phyloP scores from a whole-genome alignment of 2,329 filamentous ascomycete genomes.

The Amauroascus verrucosus region DNA sequence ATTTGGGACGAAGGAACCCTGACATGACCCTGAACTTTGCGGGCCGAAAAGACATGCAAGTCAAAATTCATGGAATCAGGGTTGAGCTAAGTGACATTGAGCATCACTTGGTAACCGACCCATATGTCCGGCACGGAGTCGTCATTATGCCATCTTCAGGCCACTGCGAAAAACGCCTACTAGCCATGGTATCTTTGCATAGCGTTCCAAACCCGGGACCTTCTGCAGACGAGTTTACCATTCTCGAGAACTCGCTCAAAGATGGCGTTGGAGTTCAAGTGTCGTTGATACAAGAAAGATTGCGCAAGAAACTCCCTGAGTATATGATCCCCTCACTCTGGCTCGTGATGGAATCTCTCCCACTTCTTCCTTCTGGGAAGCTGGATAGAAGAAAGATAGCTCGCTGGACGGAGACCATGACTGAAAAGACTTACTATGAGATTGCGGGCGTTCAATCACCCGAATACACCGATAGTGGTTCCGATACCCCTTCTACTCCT shows the following conservation, averaged over 20 bases:
- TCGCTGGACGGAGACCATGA: constrained; percentile 12
- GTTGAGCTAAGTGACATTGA: constrained; percentile 30
- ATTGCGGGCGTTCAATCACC: neutral
- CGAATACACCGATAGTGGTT: neutral
- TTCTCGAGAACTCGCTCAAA: neutral
- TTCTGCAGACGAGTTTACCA: neutral
- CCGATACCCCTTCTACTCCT: neutral
- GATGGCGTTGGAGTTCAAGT: constrained; percentile 3
- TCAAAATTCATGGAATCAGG: constrained; percentile 29
- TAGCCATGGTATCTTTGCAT: constrained; percentile 5
- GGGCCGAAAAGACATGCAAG: constrained; percentile 27
- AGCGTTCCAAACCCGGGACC: neutral
- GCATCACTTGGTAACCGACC: constrained; percentile 16
- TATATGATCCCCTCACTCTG: constrained; percentile 16
- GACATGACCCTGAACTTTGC: constrained; percentile 18
- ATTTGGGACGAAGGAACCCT: constrained; percentile 11
- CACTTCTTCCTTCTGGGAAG: constrained; percentile 12
- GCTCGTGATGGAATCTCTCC: constrained; percentile 13
- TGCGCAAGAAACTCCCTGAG: constrained; percentile 10
- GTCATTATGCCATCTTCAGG: constrained; percentile 4
- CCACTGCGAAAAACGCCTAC: constrained; percentile 3
- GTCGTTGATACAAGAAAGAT: neutral
- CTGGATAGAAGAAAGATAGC: constrained; percentile 16
- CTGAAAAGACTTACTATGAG: neutral
- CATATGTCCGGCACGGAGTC: constrained; percentile 1